Percentiles rank a stretch among this genome's conserved stretches.
Conservation (phyloP, 495 filamentous ascomycete species). For the Lasiosphaeria miniovina region DNA sequence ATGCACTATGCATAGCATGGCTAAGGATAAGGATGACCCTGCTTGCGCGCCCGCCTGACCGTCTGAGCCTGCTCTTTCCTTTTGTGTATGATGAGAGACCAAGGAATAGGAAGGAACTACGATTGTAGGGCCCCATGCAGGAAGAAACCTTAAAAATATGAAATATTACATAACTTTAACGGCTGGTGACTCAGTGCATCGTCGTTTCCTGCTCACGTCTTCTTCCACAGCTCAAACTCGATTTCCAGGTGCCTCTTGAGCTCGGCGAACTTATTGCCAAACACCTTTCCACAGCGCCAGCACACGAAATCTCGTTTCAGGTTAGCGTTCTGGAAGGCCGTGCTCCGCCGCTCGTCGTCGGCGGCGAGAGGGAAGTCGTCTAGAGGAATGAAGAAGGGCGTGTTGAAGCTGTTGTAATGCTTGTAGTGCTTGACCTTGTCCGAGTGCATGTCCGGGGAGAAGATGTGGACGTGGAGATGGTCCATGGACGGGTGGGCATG, state of each 20-base stretch:
- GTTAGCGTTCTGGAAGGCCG: conserved; percentile 49
- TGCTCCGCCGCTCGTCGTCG: conserved; percentile 58
- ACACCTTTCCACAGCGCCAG: conserved; percentile 79
- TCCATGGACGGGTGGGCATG: conserved; percentile 90
- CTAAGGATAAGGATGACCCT: too few species aligned
- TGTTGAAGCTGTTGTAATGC: conserved; percentile 91
- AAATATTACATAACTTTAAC: too few species aligned
- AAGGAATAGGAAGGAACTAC: too few species aligned
- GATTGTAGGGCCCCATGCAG: too few species aligned
- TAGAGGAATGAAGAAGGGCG: conserved; percentile 79
- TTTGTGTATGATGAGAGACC: too few species aligned
- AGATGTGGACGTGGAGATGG: conserved; percentile 86
- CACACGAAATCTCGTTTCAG: conserved; percentile 65
- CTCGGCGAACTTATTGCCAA: conserved; percentile 65
- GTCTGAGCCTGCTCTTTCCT: too few species aligned
- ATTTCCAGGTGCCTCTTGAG: conserved; percentile 76
- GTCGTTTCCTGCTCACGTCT: conserved; percentile 40
- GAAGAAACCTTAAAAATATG: too few species aligned
- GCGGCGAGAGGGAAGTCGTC: conserved; percentile 72
- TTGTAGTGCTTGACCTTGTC: conserved; percentile 71
- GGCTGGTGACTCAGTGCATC: not conserved
- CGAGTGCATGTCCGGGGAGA: conserved; percentile 70
- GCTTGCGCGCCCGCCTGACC: too few species aligned
- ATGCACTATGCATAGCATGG: too few species aligned
- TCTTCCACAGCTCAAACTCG: conserved; percentile 83